phyloP scores from a whole-genome alignment of 177 flowering plant genomes.

The Vitis hybrid region DNA sequence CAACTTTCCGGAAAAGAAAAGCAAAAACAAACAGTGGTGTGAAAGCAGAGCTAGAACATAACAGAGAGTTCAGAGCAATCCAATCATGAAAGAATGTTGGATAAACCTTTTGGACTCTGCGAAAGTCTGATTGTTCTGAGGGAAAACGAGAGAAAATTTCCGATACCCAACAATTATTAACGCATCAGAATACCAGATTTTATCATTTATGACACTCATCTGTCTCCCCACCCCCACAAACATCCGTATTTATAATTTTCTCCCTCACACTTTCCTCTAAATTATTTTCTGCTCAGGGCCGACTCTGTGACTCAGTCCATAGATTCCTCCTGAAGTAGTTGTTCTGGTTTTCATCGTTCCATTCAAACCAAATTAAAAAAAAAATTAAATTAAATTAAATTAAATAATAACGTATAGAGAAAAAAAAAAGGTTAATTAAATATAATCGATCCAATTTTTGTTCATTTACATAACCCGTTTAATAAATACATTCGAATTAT shows the following conservation, averaged over 20 bases:
- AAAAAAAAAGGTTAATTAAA: too few relatives aligned
- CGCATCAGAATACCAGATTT: constrained; percentile 5
- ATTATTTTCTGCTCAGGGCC: too few relatives aligned
- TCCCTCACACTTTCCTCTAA: background rate
- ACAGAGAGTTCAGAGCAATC: background rate
- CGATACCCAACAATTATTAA: background rate
- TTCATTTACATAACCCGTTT: too few relatives aligned
- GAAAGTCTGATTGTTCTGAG: background rate
- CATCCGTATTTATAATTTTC: background rate
- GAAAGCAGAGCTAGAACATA: background rate
- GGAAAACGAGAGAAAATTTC: background rate
- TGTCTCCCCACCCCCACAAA: background rate
- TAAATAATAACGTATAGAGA: too few relatives aligned
- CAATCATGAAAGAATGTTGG: background rate
- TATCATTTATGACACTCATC: constrained; percentile 6
- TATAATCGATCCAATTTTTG: too few relatives aligned
- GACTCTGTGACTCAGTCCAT: too few relatives aligned
- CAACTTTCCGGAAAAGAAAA: constrained; percentile 15
- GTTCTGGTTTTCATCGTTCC: too few relatives aligned
- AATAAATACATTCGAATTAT: too few relatives aligned
- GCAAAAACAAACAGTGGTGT: background rate
- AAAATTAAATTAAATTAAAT: too few relatives aligned
- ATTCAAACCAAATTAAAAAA: too few relatives aligned
- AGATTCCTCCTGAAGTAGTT: too few relatives aligned
- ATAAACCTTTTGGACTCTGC: too few relatives aligned